A percentile compares a stretch with the other conserved stretches of the same genome.
phyloP scores from a whole-genome alignment of 345 rosid genomes.

The Populus davidiana region DNA sequence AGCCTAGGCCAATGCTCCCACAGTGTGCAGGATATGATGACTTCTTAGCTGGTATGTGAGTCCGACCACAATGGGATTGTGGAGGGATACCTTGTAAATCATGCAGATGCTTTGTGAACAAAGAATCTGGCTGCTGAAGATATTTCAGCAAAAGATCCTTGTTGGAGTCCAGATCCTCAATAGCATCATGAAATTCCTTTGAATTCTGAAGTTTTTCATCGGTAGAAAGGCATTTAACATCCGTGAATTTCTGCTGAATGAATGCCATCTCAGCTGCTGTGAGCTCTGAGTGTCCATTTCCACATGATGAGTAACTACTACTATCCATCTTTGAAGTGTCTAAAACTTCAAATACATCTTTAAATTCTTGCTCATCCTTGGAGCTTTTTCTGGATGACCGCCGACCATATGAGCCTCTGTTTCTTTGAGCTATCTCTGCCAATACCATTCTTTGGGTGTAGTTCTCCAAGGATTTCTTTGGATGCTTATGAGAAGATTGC shows the following conservation, averaged over 20 bases:
- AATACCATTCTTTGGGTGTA: constrained; percentile 21
- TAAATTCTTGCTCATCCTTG: constrained; percentile 75
- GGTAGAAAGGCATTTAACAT: constrained; percentile 69
- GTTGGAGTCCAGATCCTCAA: constrained; percentile 79
- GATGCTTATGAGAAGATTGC: constrained; percentile 44
- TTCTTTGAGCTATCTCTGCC: constrained; percentile 38
- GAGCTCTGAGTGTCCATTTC: constrained; percentile 34
- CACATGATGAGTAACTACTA: constrained; percentile 30
- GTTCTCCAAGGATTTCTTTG: constrained; percentile 39
- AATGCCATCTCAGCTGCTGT: constrained; percentile 71
- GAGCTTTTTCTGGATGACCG: constrained; percentile 63
- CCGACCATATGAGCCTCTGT: constrained; percentile 37
- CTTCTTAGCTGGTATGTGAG: constrained; percentile 37
- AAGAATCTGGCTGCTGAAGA: constrained; percentile 86
- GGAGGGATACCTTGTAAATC: constrained; percentile 51
- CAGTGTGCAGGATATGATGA: constrained; percentile 34
- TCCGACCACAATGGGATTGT: constrained; percentile 41
- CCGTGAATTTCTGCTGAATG: constrained; percentile 66
- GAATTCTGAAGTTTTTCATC: constrained; percentile 73
- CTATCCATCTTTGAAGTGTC: constrained; percentile 55
- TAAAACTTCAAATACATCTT: constrained; percentile 92
- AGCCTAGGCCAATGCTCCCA: constrained; percentile 27
- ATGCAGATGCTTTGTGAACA: constrained; percentile 74
- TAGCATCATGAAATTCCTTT: constrained; percentile 66
- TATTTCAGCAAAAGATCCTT: constrained; percentile 70